Conservation (phyloP, 2,329 filamentous ascomycete genomes). For the Blastomyces silverae region DNA sequence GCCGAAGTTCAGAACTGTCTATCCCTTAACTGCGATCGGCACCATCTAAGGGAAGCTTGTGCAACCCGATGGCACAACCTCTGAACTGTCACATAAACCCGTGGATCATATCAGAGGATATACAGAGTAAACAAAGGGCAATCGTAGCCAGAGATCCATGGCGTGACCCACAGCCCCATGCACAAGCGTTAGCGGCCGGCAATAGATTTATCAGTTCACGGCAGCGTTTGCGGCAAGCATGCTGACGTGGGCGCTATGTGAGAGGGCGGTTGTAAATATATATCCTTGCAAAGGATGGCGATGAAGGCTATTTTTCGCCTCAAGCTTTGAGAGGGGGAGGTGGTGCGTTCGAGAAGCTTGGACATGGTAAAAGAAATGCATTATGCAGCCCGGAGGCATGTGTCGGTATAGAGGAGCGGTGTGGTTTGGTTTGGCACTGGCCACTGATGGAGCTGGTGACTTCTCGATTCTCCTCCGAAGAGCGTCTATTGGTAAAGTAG, state of each 20-base stretch:
- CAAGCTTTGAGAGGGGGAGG: slow-evolving; percentile 30
- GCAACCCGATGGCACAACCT: slow-evolving; percentile 30
- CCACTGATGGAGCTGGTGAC: background rate
- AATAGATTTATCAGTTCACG: slow-evolving; percentile 26
- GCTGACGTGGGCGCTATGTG: slow-evolving; percentile 23
- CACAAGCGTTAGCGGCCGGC: slow-evolving; percentile 26
- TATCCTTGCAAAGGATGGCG: slow-evolving; percentile 19
- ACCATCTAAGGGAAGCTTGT: slow-evolving; percentile 29
- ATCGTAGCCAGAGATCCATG: slow-evolving; percentile 31
- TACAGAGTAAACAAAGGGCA: slow-evolving; percentile 15
- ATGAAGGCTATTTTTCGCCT: slow-evolving; percentile 31
- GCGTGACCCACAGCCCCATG: slow-evolving; percentile 22
- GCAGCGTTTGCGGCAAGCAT: slow-evolving; percentile 29
- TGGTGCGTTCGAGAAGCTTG: background rate
- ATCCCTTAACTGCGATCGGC: slow-evolving; percentile 25
- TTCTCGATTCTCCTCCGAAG: background rate
- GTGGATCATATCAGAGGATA: slow-evolving; percentile 21
- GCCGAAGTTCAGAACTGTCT: background rate
- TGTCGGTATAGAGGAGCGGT: background rate
- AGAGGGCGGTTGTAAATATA: slow-evolving; percentile 26
- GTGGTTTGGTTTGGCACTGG: background rate
- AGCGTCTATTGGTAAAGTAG: background rate
- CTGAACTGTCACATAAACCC: slow-evolving; percentile 32
- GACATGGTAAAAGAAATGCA: background rate
- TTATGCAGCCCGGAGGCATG: background rate